Conservation (phyloP, 2,329 filamentous ascomycete species). For the Paracamarosporium sp. region DNA sequence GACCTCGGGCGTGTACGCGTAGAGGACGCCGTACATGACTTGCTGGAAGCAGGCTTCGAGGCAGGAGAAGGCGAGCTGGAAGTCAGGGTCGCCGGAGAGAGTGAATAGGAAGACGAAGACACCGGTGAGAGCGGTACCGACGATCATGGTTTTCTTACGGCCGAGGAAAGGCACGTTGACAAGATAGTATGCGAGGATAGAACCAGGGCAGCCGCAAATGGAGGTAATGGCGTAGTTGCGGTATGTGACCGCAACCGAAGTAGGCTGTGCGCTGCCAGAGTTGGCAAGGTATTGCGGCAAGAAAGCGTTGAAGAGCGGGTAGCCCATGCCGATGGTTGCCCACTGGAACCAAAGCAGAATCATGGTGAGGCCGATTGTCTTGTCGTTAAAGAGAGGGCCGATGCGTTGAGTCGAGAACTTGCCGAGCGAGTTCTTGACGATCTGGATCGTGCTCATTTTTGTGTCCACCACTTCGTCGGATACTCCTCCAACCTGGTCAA, state of each 20-base stretch:
- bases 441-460: slow-evolving; percentile 52
- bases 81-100: slow-evolving; percentile 62
- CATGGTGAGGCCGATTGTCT: slow-evolving; percentile 57
- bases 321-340: slow-evolving; percentile 84
- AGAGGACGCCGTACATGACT: slow-evolving; percentile 70
- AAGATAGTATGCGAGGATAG: slow-evolving; percentile 74
- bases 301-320: slow-evolving; percentile 88
- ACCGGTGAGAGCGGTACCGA: slow-evolving; percentile 71
- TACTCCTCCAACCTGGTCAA: slow-evolving; percentile 61
- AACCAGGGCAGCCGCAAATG: slow-evolving; percentile 77
- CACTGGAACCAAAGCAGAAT: slow-evolving; percentile 76
- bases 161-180: slow-evolving; percentile 75
- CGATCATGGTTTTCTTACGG: slow-evolving; percentile 74
- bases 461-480: slow-evolving; percentile 48
- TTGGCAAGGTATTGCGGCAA: slow-evolving; percentile 83
- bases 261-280: slow-evolving; percentile 47
- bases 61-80: slow-evolving; percentile 71
- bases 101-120: slow-evolving; percentile 72
- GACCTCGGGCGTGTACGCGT: slow-evolving; percentile 78
- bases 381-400: slow-evolving; percentile 65
- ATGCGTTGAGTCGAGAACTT: slow-evolving; percentile 73
- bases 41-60: slow-evolving; percentile 72
- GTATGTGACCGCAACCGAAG: slow-evolving; percentile 60
- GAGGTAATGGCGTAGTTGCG: slow-evolving; percentile 85
- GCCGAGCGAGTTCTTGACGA: slow-evolving; percentile 66